Base-by-base conservation (phyloP, 305 asterid genomes). In the Petunia hybrid region DNA sequence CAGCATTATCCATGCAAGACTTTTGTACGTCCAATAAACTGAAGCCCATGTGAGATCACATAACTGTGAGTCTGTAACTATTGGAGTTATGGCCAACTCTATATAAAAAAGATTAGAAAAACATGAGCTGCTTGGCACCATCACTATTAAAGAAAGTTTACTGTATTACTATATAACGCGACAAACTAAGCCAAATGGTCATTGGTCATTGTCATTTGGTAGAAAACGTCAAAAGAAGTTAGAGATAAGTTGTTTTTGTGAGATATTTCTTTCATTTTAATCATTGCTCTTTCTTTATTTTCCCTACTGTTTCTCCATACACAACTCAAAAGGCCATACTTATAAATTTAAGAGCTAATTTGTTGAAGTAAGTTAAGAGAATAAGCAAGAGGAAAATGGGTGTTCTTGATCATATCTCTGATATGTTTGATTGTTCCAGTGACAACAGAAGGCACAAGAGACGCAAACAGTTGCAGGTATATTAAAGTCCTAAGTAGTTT, bases 381-480 rank as follows among this genome's bases (percentile, higher is more conserved):
- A 4, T 35, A 8, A 41, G 42, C 2, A 62, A 64, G 36, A 41
- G 69, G 45, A 53, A 78, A 65, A 91, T 95, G 98, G 98, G 98
- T 4, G 97, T 82, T 77, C 80, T 95, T 76, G 99, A 95, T 87
- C 98, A 93, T 85, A 89, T 95, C 53, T 92, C 98, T 0, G 77
- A 95, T 82, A 85, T 92, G 45, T 92, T 92, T 41, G 98, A 95
- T 83, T 93, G 98, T 88, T 91, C 97, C 0, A 77, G 89, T 73
- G 89, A 88, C 71, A 88, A 89, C 81, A 83, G 91, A 80, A 91
- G 86, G 91, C 89, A 73, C 90, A 92, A 93, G 88, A 90, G 80
- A 55, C 93, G 94, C 83, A 93, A 83, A 48, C 97, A 92, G 63
- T 90, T 93, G 31, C 98, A 94, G 97, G 98, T 86, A 10, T 80